Conservation (phyloP, 1,284 basidiomycete genomes). For the Trichosporon asahii region DNA sequence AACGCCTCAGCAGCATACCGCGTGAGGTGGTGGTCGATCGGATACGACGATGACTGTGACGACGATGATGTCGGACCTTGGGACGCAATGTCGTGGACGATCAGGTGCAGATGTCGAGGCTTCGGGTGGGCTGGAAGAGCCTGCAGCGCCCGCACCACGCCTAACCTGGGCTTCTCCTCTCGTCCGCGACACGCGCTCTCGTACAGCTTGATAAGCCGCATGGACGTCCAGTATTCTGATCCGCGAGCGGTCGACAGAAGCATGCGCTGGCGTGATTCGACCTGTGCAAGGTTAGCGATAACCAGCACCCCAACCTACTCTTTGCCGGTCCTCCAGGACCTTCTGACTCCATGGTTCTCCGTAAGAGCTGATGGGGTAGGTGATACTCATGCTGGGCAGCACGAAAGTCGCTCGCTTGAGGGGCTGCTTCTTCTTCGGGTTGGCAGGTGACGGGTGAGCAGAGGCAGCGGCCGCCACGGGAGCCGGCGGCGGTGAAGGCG, state of each 20-base stretch:
- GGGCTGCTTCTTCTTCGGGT: conserved; percentile 50
- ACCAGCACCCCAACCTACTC: conserved; percentile 24
- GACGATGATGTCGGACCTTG: background rate
- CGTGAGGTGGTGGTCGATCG: conserved; percentile 59
- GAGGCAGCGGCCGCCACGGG: background rate
- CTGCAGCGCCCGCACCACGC: conserved; percentile 67
- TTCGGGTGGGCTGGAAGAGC: conserved; percentile 32
- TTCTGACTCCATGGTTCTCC: conserved; percentile 73
- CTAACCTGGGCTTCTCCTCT: conserved; percentile 62
- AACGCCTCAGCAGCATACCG: conserved; percentile 69
- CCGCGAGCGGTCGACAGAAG: conserved; percentile 54
- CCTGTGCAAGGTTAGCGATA: conserved; percentile 28
- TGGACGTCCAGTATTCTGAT: conserved; percentile 49
- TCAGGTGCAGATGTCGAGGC: conserved; percentile 39
- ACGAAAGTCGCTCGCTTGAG: conserved; percentile 82
- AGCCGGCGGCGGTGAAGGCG: background rate
- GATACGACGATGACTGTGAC: conserved; percentile 13
- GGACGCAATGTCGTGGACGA: conserved; percentile 28
- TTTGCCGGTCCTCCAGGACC: conserved; percentile 54
- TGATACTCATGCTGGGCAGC: conserved; percentile 71
- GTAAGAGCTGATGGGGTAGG: conserved; percentile 77
- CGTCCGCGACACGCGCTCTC: conserved; percentile 49
- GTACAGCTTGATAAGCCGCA: conserved; percentile 46
- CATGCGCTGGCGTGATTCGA: conserved; percentile 60
- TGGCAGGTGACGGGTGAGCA: background rate